Conservation (phyloP, 352 stramenopile genomes). For the Phytophthora ohioensis region DNA sequence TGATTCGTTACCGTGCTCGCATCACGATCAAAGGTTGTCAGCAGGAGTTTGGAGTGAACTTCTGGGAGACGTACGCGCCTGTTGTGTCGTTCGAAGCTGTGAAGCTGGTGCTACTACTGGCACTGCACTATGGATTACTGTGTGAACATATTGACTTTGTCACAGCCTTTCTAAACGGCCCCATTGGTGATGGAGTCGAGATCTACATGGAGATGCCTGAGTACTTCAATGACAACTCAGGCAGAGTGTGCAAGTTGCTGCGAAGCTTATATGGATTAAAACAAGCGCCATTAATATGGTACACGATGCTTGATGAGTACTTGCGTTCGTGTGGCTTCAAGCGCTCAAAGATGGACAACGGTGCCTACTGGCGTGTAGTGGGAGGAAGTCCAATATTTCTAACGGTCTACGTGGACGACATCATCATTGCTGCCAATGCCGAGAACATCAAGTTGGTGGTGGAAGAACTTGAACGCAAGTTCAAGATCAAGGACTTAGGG, state of each 20-base stretch:
- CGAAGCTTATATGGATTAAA: background rate
- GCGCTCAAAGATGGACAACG: no score
- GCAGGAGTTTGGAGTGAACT: background rate
- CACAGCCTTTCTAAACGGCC: background rate
- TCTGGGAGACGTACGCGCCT: background rate
- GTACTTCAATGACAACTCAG: background rate
- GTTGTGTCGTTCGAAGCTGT: background rate
- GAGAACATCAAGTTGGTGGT: background rate
- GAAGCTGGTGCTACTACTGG: background rate
- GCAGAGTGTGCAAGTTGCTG: background rate
- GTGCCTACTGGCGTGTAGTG: no score
- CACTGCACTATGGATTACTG: background rate
- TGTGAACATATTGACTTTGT: background rate
- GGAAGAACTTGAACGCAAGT: conserved; percentile 5
- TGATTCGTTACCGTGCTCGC: background rate
- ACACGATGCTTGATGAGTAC: background rate
- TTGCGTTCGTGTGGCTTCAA: no score
- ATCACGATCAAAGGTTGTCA: no score
- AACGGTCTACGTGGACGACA: background rate
- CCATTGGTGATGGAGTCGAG: background rate
- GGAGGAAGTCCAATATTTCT: no score
- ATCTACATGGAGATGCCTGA: background rate
- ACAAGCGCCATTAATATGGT: background rate
- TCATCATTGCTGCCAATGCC: conserved; percentile 12
- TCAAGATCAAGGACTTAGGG: conserved; percentile 18